Evolutionary conservation across 2,329 filamentous ascomycete genomes (phyloP).

Genomic region (Xylaria sp.): DNA sequence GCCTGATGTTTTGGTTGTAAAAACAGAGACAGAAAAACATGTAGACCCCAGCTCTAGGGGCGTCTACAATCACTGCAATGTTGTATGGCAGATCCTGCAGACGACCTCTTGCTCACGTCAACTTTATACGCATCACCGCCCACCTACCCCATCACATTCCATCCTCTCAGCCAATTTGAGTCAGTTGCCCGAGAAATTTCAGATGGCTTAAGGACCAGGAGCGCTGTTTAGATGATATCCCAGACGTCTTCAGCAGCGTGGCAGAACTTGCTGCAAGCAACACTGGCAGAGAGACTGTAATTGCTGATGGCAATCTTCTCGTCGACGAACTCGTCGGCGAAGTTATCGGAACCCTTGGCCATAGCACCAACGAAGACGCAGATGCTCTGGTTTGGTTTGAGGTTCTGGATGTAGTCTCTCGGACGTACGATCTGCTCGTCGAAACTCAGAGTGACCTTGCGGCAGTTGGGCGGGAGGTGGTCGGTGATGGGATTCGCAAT

Average conservation of each 20-base stretch:
- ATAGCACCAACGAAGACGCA: slow-evolving; percentile 98
- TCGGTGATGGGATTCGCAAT: slow-evolving; percentile 98
- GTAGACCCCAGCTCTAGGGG: slow-evolving; percentile 55
- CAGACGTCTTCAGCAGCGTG: slow-evolving; percentile 96
- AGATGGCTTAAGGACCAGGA: not conserved
- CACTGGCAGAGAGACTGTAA: slow-evolving; percentile 93
- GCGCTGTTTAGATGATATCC: slow-evolving; percentile 65
- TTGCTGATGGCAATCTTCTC: slow-evolving; percentile 98
- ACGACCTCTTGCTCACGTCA: slow-evolving; percentile 28
- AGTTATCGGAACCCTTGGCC: slow-evolving; percentile 94
- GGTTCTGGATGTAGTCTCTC: slow-evolving; percentile 77
- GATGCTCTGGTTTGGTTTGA: slow-evolving; percentile 82
- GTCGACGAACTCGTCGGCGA: slow-evolving; percentile 89
- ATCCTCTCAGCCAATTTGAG: slow-evolving; percentile 2
- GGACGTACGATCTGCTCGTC: slow-evolving; percentile 83
- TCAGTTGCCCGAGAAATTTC: not conserved
- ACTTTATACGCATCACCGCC: slow-evolving; percentile 30
- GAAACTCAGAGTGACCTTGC: slow-evolving; percentile 95
- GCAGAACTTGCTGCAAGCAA: slow-evolving; percentile 99
- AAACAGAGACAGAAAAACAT: slow-evolving; percentile 71
- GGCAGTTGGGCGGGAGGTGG: slow-evolving; percentile 92
- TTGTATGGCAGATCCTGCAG: slow-evolving; percentile 60
- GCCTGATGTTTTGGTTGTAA: slow-evolving; percentile 79
- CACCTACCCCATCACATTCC: slow-evolving; percentile 3
- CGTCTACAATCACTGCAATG: slow-evolving; percentile 55